Percentiles rank a stretch among this genome's conserved stretches.
Conservation (phyloP, 1,139 yeast species). For the Debaryomyces sp. region DNA sequence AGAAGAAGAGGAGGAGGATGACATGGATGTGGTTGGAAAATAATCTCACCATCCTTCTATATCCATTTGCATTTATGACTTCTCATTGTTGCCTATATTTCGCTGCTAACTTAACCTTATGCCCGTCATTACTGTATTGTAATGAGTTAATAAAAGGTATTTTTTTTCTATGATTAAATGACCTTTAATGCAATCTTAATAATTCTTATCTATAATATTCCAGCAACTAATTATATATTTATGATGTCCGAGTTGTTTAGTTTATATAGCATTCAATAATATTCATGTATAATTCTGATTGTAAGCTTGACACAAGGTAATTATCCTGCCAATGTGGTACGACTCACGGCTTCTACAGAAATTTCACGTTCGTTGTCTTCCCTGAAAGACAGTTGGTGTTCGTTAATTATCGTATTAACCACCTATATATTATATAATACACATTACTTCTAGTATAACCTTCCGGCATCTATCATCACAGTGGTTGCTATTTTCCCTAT, state of each 20-base stretch:
- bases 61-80: neutral
- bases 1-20: constrained; percentile 55
- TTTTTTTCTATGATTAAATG: neutral
- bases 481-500: neutral
- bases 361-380: too few species aligned
- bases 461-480: too few species aligned
- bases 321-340: too few species aligned
- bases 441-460: neutral
- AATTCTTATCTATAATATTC: neutral
- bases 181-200: neutral
- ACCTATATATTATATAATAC: neutral
- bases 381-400: neutral
- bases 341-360: neutral
- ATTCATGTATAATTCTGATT: neutral
- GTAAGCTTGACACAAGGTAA: neutral
- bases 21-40: constrained; percentile 39
- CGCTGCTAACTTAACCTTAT: neutral
- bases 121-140: neutral
- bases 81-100: neutral
- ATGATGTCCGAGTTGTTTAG: constrained; percentile 2
- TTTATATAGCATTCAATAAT: constrained; percentile 7
- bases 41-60: constrained; percentile 10
- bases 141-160: neutral
- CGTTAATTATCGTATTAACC: neutral
- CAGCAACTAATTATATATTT: neutral